Base-by-base conservation (phyloP, 2,329 filamentous ascomycete genomes). In the Botrytis aclada region DNA sequence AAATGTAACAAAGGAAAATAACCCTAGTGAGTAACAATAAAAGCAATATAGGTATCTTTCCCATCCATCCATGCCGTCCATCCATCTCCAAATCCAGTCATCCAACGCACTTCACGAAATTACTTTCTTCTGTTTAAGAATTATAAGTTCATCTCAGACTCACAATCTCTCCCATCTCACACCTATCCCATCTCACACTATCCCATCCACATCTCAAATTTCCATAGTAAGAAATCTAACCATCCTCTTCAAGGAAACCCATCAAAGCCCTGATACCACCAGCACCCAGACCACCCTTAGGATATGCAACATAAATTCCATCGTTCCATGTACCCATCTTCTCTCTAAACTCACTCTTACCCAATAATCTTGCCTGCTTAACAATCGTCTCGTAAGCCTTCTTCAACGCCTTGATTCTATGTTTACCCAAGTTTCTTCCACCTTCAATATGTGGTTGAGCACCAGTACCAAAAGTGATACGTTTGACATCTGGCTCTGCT, bases 271-370 rank as follows among this genome's bases (percentile, higher is more conserved):
- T 89, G 75, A 94, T 89, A 61, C 94, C 95, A 75, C 90, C 89
- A 63, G 95, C 89, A 2, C 94, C 94, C 41, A 98, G 86, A 12
- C 95, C 94, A 79, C 94, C 91, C 73, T 92, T 90, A 58, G 95
- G 95, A 83, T 97, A 98, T 80, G 93, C 94, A 77, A 98, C 94
- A 82, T 93, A 98, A 41, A 95, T 90, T 65, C 92, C 90, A 79
- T 97, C 94, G 74, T 95, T 93, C 73, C 89, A 85, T 7, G 93
- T 93, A 70, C 95, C 95, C 81, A 98, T 89, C 86, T 98, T 98
- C 84, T 93, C 92, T 74, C 95, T 87, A 85, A 98, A 98, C 81
- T 95, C 94, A 71, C 89, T 91, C 88, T 97, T 97, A 80, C 92
- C 89, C 63, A 91, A 92, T 76, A 97, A 86, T 77, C 92, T 92